phyloP scores from a whole-genome alignment of 169 alveolate species.

The Cryptosporidium baileyi region DNA sequence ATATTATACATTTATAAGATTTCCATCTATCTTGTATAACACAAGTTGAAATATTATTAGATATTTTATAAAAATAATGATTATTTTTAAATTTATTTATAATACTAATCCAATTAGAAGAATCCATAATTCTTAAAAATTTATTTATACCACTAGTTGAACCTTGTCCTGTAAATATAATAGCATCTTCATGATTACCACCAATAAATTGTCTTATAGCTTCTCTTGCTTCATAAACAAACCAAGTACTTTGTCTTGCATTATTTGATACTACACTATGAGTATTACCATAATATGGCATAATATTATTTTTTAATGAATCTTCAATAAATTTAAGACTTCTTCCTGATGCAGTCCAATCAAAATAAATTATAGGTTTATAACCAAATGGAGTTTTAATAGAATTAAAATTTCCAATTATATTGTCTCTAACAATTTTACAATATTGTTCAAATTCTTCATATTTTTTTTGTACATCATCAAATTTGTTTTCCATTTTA shows the following conservation, averaged over 20 bases:
- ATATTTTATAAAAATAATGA: neutral
- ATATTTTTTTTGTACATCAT: neutral
- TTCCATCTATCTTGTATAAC: conserved; percentile 72
- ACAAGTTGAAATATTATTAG: conserved; percentile 61
- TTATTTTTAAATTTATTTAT: conserved; percentile 16
- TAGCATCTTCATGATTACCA: conserved; percentile 81
- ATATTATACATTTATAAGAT: conserved; percentile 69
- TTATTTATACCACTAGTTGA: conserved; percentile 80
- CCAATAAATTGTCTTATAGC: conserved; percentile 80
- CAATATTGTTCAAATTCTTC: conserved; percentile 42
- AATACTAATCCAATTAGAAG: conserved; percentile 64
- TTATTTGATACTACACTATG: conserved; percentile 84
- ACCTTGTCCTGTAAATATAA: conserved; percentile 82
- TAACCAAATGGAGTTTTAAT: conserved; percentile 84
- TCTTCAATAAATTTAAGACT: conserved; percentile 83
- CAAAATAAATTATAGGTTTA: conserved; percentile 83
- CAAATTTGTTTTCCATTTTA: neutral
- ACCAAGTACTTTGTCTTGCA: conserved; percentile 85
- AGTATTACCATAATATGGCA: conserved; percentile 87
- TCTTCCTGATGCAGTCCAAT: conserved; percentile 88
- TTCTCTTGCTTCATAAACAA: conserved; percentile 84
- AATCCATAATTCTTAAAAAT: conserved; percentile 75
- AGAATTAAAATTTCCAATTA: conserved; percentile 38
- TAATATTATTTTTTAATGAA: conserved; percentile 77
- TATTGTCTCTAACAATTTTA: conserved; percentile 22